Evolutionary conservation across 495 filamentous ascomycete species (phyloP), one percentile per base, ranked within the genome.

Genomic region (Neurospora sublineolata): DNA sequence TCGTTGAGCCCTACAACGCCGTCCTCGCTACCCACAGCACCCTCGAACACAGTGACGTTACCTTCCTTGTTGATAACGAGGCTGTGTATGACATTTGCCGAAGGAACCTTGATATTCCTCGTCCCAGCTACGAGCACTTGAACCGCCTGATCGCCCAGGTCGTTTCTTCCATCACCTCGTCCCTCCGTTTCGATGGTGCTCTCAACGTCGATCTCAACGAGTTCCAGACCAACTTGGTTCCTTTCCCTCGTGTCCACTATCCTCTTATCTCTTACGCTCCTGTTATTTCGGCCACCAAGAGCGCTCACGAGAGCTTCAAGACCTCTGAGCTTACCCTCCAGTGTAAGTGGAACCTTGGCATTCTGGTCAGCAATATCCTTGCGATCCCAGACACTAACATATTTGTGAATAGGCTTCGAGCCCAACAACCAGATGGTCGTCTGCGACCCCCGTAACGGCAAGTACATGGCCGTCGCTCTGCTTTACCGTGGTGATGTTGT

Each of bases 371-470:
- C 27, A 36, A 42, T 20, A 30, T 11, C 30, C 9, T 12, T 18
- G 27, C 70, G 58, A 11, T 36, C 37, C 37, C 41, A 37, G 71
- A 37, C 70, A 52, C 68, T 73, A 16, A 70, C 40, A 64, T 38
- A 68, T 1, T 1, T 9, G 9, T 41, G 44, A 58, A 69, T 73
- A 89, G 89, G 92, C 82, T 94, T 94, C 79, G 93, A 97, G 84
- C 93, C 93, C 69, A 92, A 94, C 86, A 97, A 97, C 86, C 93
- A 97, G 85, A 97, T 97, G 93, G 93, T 97, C 33, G 92, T 94
- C 77, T 97, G 93, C 79, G 92, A 97, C 77, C 93, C 93, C 70
- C 90, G 91, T 76, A 93, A 94, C 70, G 93, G 93, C 79, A 96
- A 96, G 84, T 97, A 95, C 86, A 97, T 97, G 93, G 93, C 93